Evolutionary conservation across 352 stramenopile genomes (phyloP).

Genomic region (Globisporangium rhizosaccharum): DNA sequence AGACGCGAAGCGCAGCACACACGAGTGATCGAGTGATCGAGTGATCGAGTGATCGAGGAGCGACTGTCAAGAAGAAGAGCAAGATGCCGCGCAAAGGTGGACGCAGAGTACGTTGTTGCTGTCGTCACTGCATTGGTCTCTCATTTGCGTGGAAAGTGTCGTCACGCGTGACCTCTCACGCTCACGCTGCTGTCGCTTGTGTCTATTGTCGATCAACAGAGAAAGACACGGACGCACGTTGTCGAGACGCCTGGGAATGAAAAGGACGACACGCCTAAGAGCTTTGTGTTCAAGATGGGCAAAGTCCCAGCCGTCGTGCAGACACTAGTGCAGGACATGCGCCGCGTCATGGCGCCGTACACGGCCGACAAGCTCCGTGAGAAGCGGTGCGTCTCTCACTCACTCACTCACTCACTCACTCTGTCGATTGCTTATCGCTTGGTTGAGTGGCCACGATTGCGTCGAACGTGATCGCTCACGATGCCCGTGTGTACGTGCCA

Average conservation of each 20-base stretch:
- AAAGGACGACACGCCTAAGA: constrained; percentile 85
- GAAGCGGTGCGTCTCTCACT: constrained; percentile 35
- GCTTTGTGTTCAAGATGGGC: constrained; percentile 91
- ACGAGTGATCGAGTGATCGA: too few relatives aligned
- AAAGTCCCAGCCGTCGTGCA: constrained; percentile 73
- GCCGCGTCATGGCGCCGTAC: constrained; percentile 93
- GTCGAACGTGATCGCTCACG: not conserved
- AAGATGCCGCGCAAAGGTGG: constrained; percentile 83
- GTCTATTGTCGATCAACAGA: constrained; percentile 25
- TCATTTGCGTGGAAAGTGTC: constrained; percentile 2
- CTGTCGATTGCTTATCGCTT: not conserved
- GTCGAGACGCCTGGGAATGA: constrained; percentile 55
- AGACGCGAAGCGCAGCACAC: too few relatives aligned
- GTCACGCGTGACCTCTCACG: not conserved
- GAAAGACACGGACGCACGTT: constrained; percentile 82
- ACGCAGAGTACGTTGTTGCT: constrained; percentile 58
- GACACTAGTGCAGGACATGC: constrained; percentile 89
- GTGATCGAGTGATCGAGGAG: constrained; percentile 1
- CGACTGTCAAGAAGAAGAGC: not conserved
- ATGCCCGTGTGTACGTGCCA: not conserved
- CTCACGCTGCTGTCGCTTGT: not conserved
- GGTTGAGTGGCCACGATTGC: not conserved
- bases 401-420: not conserved
- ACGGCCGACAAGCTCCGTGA: constrained; percentile 92
- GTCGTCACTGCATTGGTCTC: not conserved